These are phyloP conservation scores for Telfairia occidentalis DNA, from an alignment of 331 rosid species.

Conservation along the genomic window DNA sequence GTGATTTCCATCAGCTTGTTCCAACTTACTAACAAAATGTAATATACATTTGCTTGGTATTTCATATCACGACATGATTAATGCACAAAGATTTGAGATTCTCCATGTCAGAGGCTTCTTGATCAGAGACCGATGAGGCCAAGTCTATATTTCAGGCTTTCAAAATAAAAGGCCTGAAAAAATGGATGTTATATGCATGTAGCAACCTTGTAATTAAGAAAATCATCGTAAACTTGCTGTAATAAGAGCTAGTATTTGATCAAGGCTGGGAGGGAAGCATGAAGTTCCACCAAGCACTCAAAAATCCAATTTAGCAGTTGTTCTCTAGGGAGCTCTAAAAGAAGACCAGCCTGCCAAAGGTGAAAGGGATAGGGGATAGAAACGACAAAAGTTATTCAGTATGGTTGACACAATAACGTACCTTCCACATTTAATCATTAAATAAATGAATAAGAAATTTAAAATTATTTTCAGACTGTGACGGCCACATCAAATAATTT, in stretches of 20 bases:
- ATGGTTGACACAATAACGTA: background rate
- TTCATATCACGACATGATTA: background rate
- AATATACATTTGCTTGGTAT: background rate
- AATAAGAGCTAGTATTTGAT: conserved; percentile 45
- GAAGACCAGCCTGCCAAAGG: conserved; percentile 76
- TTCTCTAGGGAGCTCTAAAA: conserved; percentile 84
- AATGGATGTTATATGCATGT: background rate
- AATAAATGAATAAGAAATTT: background rate
- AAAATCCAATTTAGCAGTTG: conserved; percentile 88
- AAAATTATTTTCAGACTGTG: too few relatives aligned
- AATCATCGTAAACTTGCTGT: background rate
- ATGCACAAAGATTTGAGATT: background rate
- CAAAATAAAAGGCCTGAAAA: background rate
- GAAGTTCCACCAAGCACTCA: conserved; percentile 82
- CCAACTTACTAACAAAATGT: background rate
- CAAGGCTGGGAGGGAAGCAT: conserved; percentile 85
- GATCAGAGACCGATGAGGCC: background rate
- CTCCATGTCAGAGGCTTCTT: background rate
- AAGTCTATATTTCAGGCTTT: conserved; percentile 4
- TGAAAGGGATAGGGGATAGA: background rate
- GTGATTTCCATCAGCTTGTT: background rate
- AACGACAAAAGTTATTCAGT: background rate
- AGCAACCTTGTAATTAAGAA: background rate
- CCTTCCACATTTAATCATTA: background rate
- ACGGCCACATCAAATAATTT: too few relatives aligned